These are phyloP conservation scores for Salix brachista DNA, from an alignment of 345 rosid genomes.

Conservation along the genomic window DNA sequence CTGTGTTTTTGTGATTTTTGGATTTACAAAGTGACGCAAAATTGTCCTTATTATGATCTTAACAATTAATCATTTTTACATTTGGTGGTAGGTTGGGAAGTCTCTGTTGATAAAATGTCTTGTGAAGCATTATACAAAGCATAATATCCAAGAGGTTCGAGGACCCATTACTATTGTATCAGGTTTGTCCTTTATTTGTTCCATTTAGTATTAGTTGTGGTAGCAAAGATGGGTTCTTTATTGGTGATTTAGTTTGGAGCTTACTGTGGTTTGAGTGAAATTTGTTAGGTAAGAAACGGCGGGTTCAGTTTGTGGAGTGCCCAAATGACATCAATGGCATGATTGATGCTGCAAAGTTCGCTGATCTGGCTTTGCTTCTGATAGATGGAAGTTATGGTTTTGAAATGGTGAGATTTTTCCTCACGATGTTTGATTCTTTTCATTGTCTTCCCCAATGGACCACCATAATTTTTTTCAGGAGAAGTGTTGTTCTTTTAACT, in stretches of 20 bases:
- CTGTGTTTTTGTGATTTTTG: neutral
- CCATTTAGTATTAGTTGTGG: neutral
- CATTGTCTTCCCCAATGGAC: neutral
- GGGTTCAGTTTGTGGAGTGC: slow-evolving; percentile 92
- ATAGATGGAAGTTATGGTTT: slow-evolving; percentile 95
- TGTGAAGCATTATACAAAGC: slow-evolving; percentile 69
- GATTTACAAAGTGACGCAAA: neutral
- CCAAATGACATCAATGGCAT: slow-evolving; percentile 96
- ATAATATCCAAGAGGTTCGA: slow-evolving; percentile 78
- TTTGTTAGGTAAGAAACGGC: slow-evolving; percentile 58
- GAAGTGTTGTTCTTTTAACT: neutral
- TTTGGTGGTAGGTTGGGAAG: slow-evolving; percentile 70
- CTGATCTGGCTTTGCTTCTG: slow-evolving; percentile 86
- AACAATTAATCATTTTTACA: neutral
- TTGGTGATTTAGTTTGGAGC: neutral
- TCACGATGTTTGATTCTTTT: neutral
- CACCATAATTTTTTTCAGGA: neutral
- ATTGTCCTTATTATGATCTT: neutral
- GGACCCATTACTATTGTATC: slow-evolving; percentile 87
- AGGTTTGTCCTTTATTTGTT: slow-evolving; percentile 36
- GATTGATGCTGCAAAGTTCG: slow-evolving; percentile 88
- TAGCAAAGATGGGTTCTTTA: neutral
- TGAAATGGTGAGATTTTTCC: slow-evolving; percentile 66
- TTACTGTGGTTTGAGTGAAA: slow-evolving; percentile 12
- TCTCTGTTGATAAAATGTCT: slow-evolving; percentile 76